Base-by-base conservation (phyloP, 345 rosid species). In the Psidium guajava region DNA sequence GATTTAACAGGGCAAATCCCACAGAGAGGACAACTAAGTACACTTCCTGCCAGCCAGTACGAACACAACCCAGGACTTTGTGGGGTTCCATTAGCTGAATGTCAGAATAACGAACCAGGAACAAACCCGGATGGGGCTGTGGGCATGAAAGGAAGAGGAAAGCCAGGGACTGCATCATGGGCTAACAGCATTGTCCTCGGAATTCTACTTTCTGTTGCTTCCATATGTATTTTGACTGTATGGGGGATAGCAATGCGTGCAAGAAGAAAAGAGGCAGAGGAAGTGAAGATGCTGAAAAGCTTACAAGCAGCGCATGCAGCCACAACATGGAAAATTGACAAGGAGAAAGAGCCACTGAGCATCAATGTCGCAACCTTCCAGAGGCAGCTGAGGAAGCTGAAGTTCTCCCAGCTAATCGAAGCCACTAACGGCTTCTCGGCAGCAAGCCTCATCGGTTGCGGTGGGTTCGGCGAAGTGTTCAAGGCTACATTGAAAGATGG, bases 281-380 rank as follows among this genome's bases (percentile, higher is more conserved):
- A 95, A 55, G 94, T 92, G 3, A 95, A 95, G 91, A 95, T 97
- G 96, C 96, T 97, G 52, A 92, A 89, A 15, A 97, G 98, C 86
- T 85, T 97, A 90, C 98, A 95, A 77, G 98, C 97, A 18, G 88
- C 92, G 25, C 92, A 94, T 47, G 96, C 98, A 1, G 98, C 98
- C 9, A 97, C 98, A 0, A 97, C 98, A 2, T 97, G 99, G 99
- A 97, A 95, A 92, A 95, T 97, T 57, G 99, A 97, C 85, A 97
- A 95, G 87, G 98, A 97, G 90, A 97, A 93, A 88, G 99, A 97
- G 88, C 99, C 99, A 22, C 56, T 97, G 83, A 97, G 98, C 87
- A 97, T 97, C 82, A 97, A 97, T 42, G 99, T 95, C 0, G 99
- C 98, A 0, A 97, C 99, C 10, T 97, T 97, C 87, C 98, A 95